Percentiles rank a stretch among this genome's conserved stretches.
Evolutionary conservation across 139 green algal genomes (phyloP).

Genomic region (Ettlia oleoabundans): DNA sequence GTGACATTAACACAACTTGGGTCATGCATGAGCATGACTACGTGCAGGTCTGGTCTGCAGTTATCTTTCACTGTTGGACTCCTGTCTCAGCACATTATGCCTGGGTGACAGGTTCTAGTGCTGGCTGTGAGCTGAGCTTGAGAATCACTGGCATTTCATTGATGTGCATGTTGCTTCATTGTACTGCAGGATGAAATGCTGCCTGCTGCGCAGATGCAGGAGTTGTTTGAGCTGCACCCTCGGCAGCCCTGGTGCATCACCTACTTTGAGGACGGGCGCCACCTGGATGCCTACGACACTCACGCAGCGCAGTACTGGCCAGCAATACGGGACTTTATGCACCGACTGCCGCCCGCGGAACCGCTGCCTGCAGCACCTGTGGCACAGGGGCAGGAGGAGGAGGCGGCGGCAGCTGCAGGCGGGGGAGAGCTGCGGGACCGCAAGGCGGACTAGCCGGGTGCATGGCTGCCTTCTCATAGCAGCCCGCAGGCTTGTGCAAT

Average conservation of each 20-base stretch:
- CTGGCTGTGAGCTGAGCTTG: too few relatives aligned
- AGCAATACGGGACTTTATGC: conserved; percentile 46
- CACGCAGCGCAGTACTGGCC: conserved; percentile 74
- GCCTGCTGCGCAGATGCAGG: conserved; percentile 74
- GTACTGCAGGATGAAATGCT: conserved; percentile 84
- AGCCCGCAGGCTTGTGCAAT: too few relatives aligned
- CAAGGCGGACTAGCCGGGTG: too few relatives aligned
- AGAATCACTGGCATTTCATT: neutral
- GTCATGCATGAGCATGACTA: too few relatives aligned
- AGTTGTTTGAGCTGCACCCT: conserved; percentile 54
- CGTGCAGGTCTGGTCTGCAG: too few relatives aligned
- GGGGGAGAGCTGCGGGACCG: too few relatives aligned
- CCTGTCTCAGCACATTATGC: neutral
- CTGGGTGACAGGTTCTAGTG: too few relatives aligned
- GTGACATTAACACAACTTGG: too few relatives aligned
- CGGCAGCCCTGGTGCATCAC: conserved; percentile 47
- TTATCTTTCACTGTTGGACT: too few relatives aligned
- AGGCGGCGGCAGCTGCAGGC: neutral
- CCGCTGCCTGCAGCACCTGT: neutral
- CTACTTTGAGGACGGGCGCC: conserved; percentile 47
- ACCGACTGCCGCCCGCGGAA: neutral
- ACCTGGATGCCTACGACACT: conserved; percentile 74
- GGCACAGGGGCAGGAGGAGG: neutral
- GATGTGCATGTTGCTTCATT: neutral
- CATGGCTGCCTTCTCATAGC: too few relatives aligned